Conservation (phyloP, 2,329 filamentous ascomycete species). For the Ilyonectria destructans region DNA sequence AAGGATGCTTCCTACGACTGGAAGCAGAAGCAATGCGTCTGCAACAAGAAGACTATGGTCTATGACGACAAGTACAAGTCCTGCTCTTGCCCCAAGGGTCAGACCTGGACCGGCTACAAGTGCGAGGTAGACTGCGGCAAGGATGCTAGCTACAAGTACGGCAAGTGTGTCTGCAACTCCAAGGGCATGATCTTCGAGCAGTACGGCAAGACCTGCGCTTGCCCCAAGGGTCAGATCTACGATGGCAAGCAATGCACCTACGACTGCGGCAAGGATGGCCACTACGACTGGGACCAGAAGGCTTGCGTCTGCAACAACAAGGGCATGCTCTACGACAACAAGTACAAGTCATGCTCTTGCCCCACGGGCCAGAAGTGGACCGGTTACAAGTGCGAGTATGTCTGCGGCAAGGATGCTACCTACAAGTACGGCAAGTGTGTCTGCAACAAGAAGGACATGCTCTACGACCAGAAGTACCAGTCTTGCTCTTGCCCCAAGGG, state of each 20-base stretch:
- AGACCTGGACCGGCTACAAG: slow-evolving; percentile 17
- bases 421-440: slow-evolving; percentile 15
- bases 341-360: slow-evolving; percentile 24
- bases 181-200: not conserved
- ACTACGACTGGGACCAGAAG: not conserved
- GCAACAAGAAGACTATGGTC: not conserved
- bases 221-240: slow-evolving; percentile 6
- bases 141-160: slow-evolving; percentile 3
- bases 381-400: slow-evolving; percentile 9
- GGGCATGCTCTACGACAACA: slow-evolving; percentile 16
- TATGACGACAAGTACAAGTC: slow-evolving; percentile 19
- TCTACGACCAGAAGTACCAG: not conserved
- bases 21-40: slow-evolving; percentile 1
- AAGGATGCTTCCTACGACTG: not conserved
- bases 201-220: slow-evolving; percentile 6
- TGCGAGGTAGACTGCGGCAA: slow-evolving; percentile 15
- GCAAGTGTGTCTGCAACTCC: not conserved
- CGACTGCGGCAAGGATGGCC: slow-evolving; percentile 4
- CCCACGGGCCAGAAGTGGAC: slow-evolving; percentile 13
- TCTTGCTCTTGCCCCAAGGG: slow-evolving; percentile 1
- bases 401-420: slow-evolving; percentile 25
- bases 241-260: slow-evolving; percentile 6
- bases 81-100: slow-evolving; percentile 15
- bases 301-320: slow-evolving; percentile 18
- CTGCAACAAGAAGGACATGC: slow-evolving; percentile 8